Evolutionary conservation across 2,329 filamentous ascomycete species (phyloP).

Genomic region (Apiospora malaysiana): DNA sequence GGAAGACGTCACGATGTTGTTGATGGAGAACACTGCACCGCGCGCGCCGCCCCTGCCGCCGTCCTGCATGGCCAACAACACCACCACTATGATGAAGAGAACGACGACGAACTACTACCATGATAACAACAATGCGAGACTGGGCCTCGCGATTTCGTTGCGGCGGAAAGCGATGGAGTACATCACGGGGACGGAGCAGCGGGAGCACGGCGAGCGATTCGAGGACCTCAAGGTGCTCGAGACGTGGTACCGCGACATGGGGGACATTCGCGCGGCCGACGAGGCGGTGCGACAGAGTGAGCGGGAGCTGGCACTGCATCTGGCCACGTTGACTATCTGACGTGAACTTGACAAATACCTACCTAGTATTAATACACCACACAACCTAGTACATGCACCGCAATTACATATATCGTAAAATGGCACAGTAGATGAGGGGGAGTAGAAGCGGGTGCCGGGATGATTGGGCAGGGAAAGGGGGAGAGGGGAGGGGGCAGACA

Average conservation of each 20-base stretch:
- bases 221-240: slow-evolving; percentile 3
- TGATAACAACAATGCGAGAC: neutral
- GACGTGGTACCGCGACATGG: slow-evolving; percentile 2
- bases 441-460: no score
- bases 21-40: neutral
- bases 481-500: no score
- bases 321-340: neutral
- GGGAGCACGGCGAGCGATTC: slow-evolving; percentile 5
- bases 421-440: no score
- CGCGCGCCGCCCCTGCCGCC: no score
- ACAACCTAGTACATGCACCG: no score
- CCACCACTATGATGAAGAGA: no score
- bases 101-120: neutral
- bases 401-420: no score
- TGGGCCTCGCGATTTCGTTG: slow-evolving; percentile 2
- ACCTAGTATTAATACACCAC: no score
- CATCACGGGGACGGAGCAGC: neutral
- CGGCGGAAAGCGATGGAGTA: neutral
- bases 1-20: neutral
- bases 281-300: neutral
- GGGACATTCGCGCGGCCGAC: neutral
- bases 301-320: neutral
- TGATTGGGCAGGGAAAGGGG: no score
- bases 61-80: neutral
- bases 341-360: no score